Percentiles rank a stretch among this genome's conserved stretches.
Evolutionary conservation across 257 asterid species (phyloP).

Genomic region (Voacanga thouarsii): DNA sequence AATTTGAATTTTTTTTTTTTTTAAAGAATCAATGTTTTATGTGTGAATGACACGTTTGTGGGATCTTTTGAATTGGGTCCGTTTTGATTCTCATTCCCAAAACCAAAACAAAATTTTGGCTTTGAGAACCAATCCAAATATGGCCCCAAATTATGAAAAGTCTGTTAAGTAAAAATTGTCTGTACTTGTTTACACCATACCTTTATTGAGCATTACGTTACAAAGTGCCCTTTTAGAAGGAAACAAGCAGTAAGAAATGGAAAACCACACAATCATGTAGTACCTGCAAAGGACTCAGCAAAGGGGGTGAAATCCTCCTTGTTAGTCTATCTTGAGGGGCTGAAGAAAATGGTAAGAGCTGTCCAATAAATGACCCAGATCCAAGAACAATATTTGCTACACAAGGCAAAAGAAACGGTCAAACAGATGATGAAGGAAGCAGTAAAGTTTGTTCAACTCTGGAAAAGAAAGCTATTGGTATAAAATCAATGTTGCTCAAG

Average conservation of each 20-base stretch:
- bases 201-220: neutral
- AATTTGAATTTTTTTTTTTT: too few relatives aligned
- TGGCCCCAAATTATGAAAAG: too few relatives aligned
- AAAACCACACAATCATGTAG: slow-evolving; percentile 9
- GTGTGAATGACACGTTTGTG: too few relatives aligned
- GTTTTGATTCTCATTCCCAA: too few relatives aligned
- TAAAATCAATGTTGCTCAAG: neutral
- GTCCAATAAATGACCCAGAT: slow-evolving; percentile 77
- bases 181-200: neutral
- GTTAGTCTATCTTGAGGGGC: slow-evolving; percentile 43
- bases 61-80: too few relatives aligned
- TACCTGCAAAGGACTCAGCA: slow-evolving; percentile 95
- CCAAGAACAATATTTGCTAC: slow-evolving; percentile 77
- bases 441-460: neutral
- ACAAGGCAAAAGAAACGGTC: slow-evolving; percentile 16
- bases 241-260: neutral
- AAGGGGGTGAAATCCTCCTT: slow-evolving; percentile 39
- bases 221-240: neutral
- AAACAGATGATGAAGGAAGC: neutral
- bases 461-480: too few relatives aligned
- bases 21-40: too few relatives aligned
- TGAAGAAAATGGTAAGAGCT: slow-evolving; percentile 67
- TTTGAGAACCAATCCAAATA: too few relatives aligned
- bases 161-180: neutral
- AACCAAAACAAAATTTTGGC: too few relatives aligned